Evolutionary conservation across 257 asterid species (phyloP).

Genomic region (Penstemon davidsonii): DNA sequence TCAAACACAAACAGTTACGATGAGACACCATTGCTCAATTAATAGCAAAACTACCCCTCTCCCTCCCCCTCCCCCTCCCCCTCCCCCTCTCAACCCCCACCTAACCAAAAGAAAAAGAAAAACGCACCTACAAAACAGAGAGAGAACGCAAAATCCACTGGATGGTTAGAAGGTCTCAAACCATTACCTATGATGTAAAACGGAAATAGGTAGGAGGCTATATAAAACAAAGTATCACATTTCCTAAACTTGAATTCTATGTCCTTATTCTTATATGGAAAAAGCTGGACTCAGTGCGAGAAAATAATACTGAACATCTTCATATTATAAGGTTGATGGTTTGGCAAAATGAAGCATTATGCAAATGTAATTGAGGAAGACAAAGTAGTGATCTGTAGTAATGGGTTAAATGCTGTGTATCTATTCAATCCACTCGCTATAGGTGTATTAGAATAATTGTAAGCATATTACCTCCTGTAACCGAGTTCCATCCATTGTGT

Average conservation of each 20-base stretch:
- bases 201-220: conserved; percentile 8
- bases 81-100: neutral
- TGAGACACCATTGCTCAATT: neutral
- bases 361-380: conserved; percentile 7
- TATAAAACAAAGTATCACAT: conserved; percentile 9
- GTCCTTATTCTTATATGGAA: conserved; percentile 13
- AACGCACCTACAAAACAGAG: no score
- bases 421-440: neutral
- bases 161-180: conserved; percentile 13
- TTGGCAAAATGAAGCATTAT: conserved; percentile 16
- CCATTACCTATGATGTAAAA: neutral
- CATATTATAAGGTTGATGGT: neutral
- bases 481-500: conserved; percentile 90
- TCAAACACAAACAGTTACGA: neutral
- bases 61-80: no score
- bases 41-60: neutral
- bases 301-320: conserved; percentile 7
- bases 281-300: conserved; percentile 9
- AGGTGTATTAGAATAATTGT: neutral
- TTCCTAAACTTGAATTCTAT: conserved; percentile 1
- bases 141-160: neutral
- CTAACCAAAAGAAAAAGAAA: neutral
- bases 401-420: neutral
- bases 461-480: conserved; percentile 80
- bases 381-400: neutral